These are phyloP conservation scores for Hanseniaspora occidentalis DNA, from an alignment of 805 yeast genomes.

Conservation along the genomic window DNA sequence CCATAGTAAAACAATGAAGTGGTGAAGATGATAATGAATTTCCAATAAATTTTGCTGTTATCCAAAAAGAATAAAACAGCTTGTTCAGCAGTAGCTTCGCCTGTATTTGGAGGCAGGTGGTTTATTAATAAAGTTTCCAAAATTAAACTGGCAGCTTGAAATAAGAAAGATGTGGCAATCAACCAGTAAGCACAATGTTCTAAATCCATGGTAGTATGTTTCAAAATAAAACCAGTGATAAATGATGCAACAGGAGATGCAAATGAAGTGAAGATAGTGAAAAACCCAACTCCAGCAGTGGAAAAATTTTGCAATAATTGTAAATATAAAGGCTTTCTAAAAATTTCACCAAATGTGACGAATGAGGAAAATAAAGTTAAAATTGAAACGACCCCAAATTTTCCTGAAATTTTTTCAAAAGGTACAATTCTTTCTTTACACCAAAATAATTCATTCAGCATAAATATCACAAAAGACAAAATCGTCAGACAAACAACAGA, in stretches of 20 bases:
- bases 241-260: constrained; percentile 42
- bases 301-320: constrained; percentile 39
- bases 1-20: constrained; percentile 34
- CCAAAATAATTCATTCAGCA: constrained; percentile 23
- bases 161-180: constrained; percentile 12
- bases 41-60: constrained; percentile 15
- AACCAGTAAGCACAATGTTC: constrained; percentile 20
- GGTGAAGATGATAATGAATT: constrained; percentile 17
- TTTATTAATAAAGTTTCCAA: constrained; percentile 11
- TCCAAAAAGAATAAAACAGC: constrained; percentile 3
- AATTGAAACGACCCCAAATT: constrained; percentile 42
- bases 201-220: constrained; percentile 23
- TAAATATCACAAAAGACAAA: constrained; percentile 22
- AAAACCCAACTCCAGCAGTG: constrained; percentile 41
- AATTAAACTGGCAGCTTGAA: constrained; percentile 16
- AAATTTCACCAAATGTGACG: constrained; percentile 35
- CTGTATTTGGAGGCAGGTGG: constrained; percentile 12
- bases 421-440: constrained; percentile 50
- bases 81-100: constrained; percentile 2
- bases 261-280: constrained; percentile 44
- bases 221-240: constrained; percentile 35
- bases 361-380: constrained; percentile 34
- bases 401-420: constrained; percentile 35
- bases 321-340: constrained; percentile 47
- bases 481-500: constrained; percentile 17